A percentile compares a stretch with the other conserved stretches of the same genome.
Conservation (phyloP, 345 rosid genomes). For the Limnanthes douglasii region DNA sequence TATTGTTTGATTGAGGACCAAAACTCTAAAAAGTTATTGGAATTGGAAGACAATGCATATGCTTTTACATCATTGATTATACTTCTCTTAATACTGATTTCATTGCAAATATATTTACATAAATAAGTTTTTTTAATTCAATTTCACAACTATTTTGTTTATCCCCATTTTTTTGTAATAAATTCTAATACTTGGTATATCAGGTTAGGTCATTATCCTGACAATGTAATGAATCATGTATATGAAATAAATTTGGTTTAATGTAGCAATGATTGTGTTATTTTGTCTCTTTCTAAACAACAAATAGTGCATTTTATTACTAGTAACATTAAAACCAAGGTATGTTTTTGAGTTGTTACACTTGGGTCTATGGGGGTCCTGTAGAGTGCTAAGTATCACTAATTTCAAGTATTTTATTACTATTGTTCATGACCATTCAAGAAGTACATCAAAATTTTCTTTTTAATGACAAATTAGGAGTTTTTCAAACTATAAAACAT, state of each 20-base stretch:
- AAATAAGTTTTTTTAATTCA: too few species aligned
- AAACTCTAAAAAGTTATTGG: too few species aligned
- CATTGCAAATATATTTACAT: too few species aligned
- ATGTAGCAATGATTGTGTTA: background rate
- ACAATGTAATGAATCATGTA: too few species aligned
- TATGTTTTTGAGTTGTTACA: background rate
- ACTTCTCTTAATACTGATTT: too few species aligned
- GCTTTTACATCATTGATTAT: too few species aligned
- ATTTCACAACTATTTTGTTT: too few species aligned
- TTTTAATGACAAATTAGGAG: too few species aligned
- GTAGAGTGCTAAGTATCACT: background rate
- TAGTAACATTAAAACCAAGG: background rate
- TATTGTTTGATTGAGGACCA: too few species aligned
- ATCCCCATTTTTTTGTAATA: background rate
- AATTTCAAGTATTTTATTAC: background rate
- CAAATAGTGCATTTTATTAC: background rate
- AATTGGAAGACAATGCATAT: too few species aligned
- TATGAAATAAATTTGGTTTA: too few species aligned
- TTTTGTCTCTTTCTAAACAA: background rate
- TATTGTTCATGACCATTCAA: background rate
- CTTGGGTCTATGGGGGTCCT: background rate
- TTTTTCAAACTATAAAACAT: too few species aligned
- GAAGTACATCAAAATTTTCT: background rate
- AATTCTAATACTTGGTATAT: background rate
- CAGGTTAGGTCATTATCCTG: background rate